phyloP scores from a whole-genome alignment of 148 eudicot species.

The Gaultheria prostrata region DNA sequence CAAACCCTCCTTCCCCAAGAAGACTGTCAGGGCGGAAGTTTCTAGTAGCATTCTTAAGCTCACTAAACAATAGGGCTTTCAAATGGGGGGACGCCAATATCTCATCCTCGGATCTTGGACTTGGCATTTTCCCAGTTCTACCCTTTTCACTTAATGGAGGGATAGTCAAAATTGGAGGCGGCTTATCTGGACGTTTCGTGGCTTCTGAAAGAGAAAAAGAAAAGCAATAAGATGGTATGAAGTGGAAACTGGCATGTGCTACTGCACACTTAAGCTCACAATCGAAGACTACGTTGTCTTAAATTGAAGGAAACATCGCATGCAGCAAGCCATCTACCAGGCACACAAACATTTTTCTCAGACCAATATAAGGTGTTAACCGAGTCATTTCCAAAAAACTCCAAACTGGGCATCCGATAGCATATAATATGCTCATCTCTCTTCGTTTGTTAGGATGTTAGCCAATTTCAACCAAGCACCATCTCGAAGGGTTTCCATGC shows the following conservation, averaged over 20 bases:
- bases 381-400: neutral
- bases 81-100: conserved; percentile 37
- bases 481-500: neutral
- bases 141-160: neutral
- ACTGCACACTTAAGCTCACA: neutral
- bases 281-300: neutral
- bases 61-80: conserved; percentile 30
- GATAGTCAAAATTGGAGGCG: conserved; percentile 19
- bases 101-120: conserved; percentile 35
- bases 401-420: too few relatives aligned
- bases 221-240: neutral
- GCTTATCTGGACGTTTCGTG: conserved; percentile 7
- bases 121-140: conserved; percentile 20
- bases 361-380: neutral
- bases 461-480: conserved; percentile 9
- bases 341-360: neutral
- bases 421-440: neutral
- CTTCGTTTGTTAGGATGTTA: neutral
- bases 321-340: neutral
- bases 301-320: neutral
- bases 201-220: conserved; percentile 13
- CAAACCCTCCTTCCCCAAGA: conserved; percentile 54
- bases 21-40: conserved; percentile 29
- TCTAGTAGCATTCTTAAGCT: conserved; percentile 38
- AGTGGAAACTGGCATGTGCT: neutral